Base-by-base conservation (phyloP, 495 filamentous ascomycete genomes). In the Parathielavia hyrcaniae region DNA sequence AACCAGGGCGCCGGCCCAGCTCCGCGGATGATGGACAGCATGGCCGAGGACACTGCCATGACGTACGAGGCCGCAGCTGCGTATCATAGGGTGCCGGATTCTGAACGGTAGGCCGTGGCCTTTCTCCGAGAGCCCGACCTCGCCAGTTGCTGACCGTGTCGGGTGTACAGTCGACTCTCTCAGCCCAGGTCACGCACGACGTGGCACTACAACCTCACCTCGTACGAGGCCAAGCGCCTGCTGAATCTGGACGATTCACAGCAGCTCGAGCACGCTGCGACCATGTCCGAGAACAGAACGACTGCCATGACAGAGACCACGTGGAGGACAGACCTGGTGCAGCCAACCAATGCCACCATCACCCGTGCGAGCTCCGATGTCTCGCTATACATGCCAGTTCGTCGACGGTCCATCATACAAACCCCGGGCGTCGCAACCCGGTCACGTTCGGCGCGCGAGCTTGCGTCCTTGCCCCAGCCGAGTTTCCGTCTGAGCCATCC, bases 381-480 rank as follows among this genome's bases (percentile, higher is more conserved):
- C 35, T 78, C 77, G 19, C 56, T 79, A 16, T 78, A 78, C 57
- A 70, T 75, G 50, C 77, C 77, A 13, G 72, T 77, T 56, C 69
- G 77, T 43, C 66, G 77, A 41, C 72, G 72, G 35, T 78, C 76
- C 20, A 54, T 77, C 7, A 72, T 77, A 23, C 72, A 68, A 62
- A 79, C 69, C 5, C 77, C 77, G 2, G 77, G 77, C 12, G 63
- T 79, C 32, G 77, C 77, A 16, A 79, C 77, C 22, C 71, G 77
- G 59, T 56, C 61, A 40, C 59, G 58, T 48, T 61, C 61, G 30
- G 46, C 53, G 53, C 55, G 57, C 41, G 51, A 61, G 16, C 57
- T 53, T 40, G 46, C 57, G 13, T 40, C 56, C 5, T 26, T 38
- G 16, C 62, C 69, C 32, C 71, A 55, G 30, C 45, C 55, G 17